Percentiles rank a stretch among this genome's conserved stretches.
phyloP scores from a whole-genome alignment of 2,329 filamentous ascomycete species.

The Arthrobotrys sphaeroides region DNA sequence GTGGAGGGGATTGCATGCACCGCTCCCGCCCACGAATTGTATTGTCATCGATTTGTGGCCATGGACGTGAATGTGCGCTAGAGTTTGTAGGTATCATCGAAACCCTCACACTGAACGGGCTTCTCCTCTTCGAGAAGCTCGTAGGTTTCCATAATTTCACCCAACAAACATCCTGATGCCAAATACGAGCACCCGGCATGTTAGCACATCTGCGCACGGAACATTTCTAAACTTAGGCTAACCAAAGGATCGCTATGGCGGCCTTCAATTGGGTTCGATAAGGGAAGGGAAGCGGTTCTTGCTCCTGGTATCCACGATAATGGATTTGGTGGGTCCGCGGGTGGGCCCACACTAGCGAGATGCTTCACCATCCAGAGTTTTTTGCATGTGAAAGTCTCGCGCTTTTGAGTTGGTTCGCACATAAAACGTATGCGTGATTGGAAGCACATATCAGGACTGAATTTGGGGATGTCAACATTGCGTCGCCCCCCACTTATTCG shows the following conservation, averaged over 20 bases:
- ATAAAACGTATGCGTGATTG: background rate
- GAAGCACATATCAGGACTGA: background rate
- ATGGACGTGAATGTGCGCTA: background rate
- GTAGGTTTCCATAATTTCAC: background rate
- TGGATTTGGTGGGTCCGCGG: conserved; percentile 20
- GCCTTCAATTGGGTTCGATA: conserved; percentile 14
- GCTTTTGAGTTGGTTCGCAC: background rate
- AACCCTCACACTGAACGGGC: background rate
- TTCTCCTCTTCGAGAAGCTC: background rate
- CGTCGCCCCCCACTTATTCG: background rate
- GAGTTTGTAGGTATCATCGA: background rate
- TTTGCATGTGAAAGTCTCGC: conserved; percentile 41
- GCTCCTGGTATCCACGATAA: conserved; percentile 21
- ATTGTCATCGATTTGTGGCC: background rate
- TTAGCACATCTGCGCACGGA: conserved; percentile 14
- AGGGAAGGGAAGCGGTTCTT: conserved; percentile 12
- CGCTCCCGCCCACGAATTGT: background rate
- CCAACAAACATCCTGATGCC: background rate
- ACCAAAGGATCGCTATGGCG: background rate
- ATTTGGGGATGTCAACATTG: background rate
- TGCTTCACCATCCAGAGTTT: background rate
- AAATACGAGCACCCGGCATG: background rate
- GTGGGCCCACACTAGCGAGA: conserved; percentile 27
- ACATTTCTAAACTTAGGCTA: background rate
- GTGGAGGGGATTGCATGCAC: too few species aligned